Percentiles rank a stretch among this genome's conserved stretches.
Evolutionary conservation across 2,329 filamentous ascomycete genomes (phyloP).

Genomic region (Mycosphaerelloides madeirae): DNA sequence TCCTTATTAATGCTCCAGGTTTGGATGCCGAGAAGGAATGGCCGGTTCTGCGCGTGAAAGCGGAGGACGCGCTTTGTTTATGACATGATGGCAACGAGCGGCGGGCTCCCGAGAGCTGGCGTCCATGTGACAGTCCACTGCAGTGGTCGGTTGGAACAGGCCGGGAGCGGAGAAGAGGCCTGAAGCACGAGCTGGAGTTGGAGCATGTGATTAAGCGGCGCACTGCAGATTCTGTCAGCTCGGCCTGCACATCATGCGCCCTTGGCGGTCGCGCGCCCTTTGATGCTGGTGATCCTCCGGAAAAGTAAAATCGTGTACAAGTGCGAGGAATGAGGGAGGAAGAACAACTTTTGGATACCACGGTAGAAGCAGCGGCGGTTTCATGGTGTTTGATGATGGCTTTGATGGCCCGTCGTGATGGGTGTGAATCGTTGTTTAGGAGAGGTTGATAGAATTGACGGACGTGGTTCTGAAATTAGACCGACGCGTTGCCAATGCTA

Average conservation of each 20-base stretch:
- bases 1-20: too few relatives aligned
- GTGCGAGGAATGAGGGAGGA: too few relatives aligned
- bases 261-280: too few relatives aligned
- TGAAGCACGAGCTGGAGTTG: constrained; percentile 1
- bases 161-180: constrained; percentile 2
- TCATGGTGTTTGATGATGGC: too few relatives aligned
- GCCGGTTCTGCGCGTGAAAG: constrained; percentile 1
- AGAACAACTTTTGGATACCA: constrained; percentile 2
- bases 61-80: constrained; percentile 11
- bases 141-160: constrained; percentile 2
- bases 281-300: constrained; percentile 1
- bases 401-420: too few relatives aligned
- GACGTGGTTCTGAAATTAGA: too few relatives aligned
- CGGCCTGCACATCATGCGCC: too few relatives aligned
- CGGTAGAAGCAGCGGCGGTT: constrained; percentile 5
- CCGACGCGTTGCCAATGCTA: too few relatives aligned
- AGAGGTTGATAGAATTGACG: too few relatives aligned
- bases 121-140: constrained; percentile 15
- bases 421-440: too few relatives aligned
- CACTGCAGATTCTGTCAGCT: not conserved
- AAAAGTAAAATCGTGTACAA: not conserved
- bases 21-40: not conserved
- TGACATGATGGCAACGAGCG: not conserved
- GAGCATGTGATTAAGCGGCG: constrained; percentile 4
- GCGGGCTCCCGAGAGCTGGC: constrained; percentile 7